A percentile compares a stretch with the other conserved stretches of the same genome.
Evolutionary conservation across 2,329 filamentous ascomycete species (phyloP).

Genomic region (Teratosphaeria gauchensis): DNA sequence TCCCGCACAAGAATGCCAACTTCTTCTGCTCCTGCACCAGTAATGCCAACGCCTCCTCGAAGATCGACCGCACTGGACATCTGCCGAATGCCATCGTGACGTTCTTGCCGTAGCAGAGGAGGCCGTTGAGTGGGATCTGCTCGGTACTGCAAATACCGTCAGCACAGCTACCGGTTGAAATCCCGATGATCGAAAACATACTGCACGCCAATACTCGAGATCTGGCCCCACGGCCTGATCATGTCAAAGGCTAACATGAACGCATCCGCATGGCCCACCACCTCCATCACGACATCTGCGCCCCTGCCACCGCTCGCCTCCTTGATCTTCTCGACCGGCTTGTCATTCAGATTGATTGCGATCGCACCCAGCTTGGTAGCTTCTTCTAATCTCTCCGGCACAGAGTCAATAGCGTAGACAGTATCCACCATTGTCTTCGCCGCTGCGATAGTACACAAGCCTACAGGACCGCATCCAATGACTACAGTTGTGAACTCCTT

Average conservation of each 20-base stretch:
- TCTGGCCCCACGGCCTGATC: slow-evolving; percentile 40
- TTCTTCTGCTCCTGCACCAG: slow-evolving; percentile 41
- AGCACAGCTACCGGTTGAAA: too few relatives aligned
- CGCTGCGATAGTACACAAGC: slow-evolving; percentile 56
- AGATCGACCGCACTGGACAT: slow-evolving; percentile 42
- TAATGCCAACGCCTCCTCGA: slow-evolving; percentile 36
- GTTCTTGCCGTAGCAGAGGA: slow-evolving; percentile 43
- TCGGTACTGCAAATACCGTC: slow-evolving; percentile 14
- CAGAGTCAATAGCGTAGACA: slow-evolving; percentile 37
- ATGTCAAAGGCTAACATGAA: slow-evolving; percentile 40
- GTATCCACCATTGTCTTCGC: slow-evolving; percentile 25
- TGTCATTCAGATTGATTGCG: slow-evolving; percentile 59
- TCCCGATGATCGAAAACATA: too few relatives aligned
- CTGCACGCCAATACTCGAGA: slow-evolving; percentile 41
- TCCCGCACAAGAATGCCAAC: slow-evolving; percentile 44
- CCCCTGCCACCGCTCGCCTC: slow-evolving; percentile 70
- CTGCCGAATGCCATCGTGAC: slow-evolving; percentile 41
- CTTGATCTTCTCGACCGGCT: slow-evolving; percentile 54
- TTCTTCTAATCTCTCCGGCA: slow-evolving; percentile 63
- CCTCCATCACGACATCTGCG: slow-evolving; percentile 67
- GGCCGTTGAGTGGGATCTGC: slow-evolving; percentile 38
- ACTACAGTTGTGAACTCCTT: slow-evolving; percentile 63
- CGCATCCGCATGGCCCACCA: slow-evolving; percentile 40
- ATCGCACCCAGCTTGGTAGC: slow-evolving; percentile 69
- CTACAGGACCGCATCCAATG: slow-evolving; percentile 71